Evolutionary conservation across 192 early-diverging fungal genomes (phyloP), one percentile per base, ranked within the genome.

Genomic region (Coemansia sp.): DNA sequence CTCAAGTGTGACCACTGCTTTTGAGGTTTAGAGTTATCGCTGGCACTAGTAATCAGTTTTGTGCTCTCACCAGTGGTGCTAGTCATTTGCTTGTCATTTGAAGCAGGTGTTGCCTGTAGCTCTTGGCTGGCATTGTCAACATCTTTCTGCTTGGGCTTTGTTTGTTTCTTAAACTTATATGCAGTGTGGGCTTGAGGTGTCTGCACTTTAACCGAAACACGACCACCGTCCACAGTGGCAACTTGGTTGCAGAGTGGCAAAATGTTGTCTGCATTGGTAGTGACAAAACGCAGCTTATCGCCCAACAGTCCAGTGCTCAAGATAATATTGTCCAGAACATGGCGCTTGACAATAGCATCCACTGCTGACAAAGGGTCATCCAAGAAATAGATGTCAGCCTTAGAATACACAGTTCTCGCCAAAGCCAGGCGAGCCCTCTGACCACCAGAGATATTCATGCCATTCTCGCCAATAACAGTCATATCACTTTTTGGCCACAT

Each of bases 281-380:
- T 50, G 1, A 87, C 61, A 29, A 87, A 51, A 10, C 85, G 67
- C 22, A 85, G 66, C 68, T 86, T 84, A 63, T 77, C 68, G 4
- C 72, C 78, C 22, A 92, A 67, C 38, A 91, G 13, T 19, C 77
- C 74, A 66, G 70, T 69, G 9, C 85, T 83, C 27, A 75, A 51
- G 4, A 91, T 81, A 31, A 85, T 84, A 50, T 85, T 73, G 68
- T 91, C 87, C 29, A 91, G 75, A 32, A 91, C 89, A 68, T 88
- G 87, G 15, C 84, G 71, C 17, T 84, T 86, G 60, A 89, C 88
- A 55, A 87, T 86, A 10, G 86, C 78, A 65, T 91, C 90, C 0
- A 91, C 90, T 13, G 90, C 90, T 9, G 87, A 85, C 2, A 95
- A 71, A 15, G 91, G 90, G 63, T 94, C 92, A 64, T 88, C 91